Conservation (phyloP, 768 basidiomycete genomes). For the Boletus sp. region DNA sequence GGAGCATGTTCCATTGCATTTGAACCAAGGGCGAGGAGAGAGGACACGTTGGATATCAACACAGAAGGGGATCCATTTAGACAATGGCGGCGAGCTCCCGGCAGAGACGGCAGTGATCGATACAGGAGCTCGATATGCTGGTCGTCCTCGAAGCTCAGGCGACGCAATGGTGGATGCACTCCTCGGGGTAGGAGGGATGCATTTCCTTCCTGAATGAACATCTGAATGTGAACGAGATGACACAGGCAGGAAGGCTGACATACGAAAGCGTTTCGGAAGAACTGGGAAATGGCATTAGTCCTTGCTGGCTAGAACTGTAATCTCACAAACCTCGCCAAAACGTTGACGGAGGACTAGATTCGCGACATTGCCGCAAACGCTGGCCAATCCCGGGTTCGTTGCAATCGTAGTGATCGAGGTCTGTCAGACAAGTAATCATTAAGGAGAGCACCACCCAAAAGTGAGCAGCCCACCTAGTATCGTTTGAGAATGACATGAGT, state of each 20-base stretch:
- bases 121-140: constrained; percentile 4
- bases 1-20: constrained; percentile 20
- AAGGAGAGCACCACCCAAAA: neutral
- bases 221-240: neutral
- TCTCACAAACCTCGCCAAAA: constrained; percentile 13
- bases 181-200: neutral
- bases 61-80: constrained; percentile 11
- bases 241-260: neutral
- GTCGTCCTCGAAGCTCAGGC: constrained; percentile 11
- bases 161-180: neutral
- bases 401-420: constrained; percentile 26
- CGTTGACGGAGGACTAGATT: neutral
- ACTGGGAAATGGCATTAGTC: constrained; percentile 2
- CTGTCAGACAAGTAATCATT: constrained; percentile 5
- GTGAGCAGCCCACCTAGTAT: constrained; percentile 21
- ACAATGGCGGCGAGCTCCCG: constrained; percentile 13
- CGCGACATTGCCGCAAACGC: neutral
- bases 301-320: neutral
- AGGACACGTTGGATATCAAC: constrained; percentile 12
- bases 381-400: constrained; percentile 16
- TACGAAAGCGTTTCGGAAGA: constrained; percentile 8
- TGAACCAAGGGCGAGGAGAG: constrained; percentile 16
- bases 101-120: constrained; percentile 16
- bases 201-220: constrained; percentile 3
- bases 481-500: constrained; percentile 30